Evolutionary conservation across 129 eudicot species (phyloP).

Genomic region (Logfia minima): DNA sequence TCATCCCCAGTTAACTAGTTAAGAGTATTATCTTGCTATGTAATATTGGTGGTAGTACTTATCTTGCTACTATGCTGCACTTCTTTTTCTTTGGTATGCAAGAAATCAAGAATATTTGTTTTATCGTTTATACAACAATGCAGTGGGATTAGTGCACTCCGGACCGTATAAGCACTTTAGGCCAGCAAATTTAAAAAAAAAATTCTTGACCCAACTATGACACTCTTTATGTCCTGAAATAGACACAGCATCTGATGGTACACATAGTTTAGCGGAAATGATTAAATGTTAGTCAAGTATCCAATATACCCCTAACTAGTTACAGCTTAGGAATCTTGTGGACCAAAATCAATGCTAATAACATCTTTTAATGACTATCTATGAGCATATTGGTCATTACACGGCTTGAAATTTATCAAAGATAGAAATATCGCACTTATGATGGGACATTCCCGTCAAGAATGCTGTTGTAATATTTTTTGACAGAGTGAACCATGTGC

Average conservation of each 20-base stretch:
- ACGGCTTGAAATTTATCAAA: neutral
- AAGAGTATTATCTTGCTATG: neutral
- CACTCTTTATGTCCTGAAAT: neutral
- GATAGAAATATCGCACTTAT: neutral
- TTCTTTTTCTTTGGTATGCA: neutral
- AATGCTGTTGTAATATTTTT: neutral
- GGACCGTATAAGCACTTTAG: neutral
- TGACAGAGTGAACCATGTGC: neutral
- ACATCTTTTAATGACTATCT: neutral
- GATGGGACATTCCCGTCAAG: neutral
- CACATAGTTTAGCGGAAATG: neutral
- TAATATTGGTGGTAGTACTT: neutral
- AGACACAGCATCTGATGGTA: neutral
- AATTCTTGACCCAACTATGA: slow-evolving; percentile 2
- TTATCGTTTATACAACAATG: neutral
- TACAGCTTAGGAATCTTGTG: neutral
- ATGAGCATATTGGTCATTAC: neutral
- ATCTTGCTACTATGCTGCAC: neutral
- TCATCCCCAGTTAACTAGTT: neutral
- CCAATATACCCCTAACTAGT: neutral
- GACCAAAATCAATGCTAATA: neutral
- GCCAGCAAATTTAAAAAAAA: neutral
- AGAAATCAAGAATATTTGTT: neutral
- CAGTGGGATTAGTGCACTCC: neutral
- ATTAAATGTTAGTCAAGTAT: neutral